Evolutionary conservation across 2,329 filamentous ascomycete species (phyloP).

Genomic region (Epichloe sylvatica): DNA sequence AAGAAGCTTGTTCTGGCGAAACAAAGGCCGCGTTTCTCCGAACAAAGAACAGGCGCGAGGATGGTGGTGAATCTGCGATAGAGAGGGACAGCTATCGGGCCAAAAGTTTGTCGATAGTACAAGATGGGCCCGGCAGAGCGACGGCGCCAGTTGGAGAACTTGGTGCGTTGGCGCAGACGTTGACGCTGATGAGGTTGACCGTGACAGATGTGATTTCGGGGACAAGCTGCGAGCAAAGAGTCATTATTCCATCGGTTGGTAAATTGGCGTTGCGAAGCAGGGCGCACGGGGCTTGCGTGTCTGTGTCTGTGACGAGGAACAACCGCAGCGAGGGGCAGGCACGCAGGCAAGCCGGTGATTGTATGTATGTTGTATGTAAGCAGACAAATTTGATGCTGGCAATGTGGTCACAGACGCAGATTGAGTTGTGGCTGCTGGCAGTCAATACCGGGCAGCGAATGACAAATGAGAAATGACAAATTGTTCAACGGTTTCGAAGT

Average conservation of each 20-base stretch:
- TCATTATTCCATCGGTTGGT: not conserved
- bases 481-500: not conserved
- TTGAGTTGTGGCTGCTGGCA: not conserved
- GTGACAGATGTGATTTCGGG: not conserved
- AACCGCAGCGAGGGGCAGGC: not conserved
- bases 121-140: not conserved
- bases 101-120: not conserved
- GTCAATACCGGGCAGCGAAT: not conserved
- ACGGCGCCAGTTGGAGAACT: not conserved
- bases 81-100: not conserved
- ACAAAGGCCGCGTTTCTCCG: not conserved
- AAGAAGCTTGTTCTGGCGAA: not conserved
- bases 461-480: not conserved
- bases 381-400: not conserved
- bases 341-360: not conserved
- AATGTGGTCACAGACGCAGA: not conserved
- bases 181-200: not conserved
- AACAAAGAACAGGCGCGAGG: not conserved
- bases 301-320: not conserved
- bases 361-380: not conserved
- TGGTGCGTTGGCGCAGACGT: not conserved
- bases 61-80: not conserved
- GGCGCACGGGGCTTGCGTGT: conserved; percentile 1
- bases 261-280: not conserved
- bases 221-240: not conserved